phyloP scores from a whole-genome alignment of 169 alveolate genomes.

The Plasmodium malariae region DNA sequence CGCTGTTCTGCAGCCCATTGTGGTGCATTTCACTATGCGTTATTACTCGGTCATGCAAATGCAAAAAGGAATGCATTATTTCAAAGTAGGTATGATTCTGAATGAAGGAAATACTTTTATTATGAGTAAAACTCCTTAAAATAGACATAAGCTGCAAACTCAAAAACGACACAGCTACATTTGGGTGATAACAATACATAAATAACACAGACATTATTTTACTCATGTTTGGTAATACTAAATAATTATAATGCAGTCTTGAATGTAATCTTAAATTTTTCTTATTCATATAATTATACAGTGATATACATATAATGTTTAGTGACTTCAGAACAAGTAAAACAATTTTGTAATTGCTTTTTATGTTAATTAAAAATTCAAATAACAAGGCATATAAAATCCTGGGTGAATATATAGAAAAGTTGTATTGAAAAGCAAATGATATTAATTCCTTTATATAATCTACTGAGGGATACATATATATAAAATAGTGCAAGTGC shows the following conservation, averaged over 20 bases:
- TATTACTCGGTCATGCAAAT: neutral
- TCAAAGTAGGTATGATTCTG: slow-evolving; percentile 53
- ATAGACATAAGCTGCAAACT: slow-evolving; percentile 68
- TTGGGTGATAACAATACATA: slow-evolving; percentile 45
- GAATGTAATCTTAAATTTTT: slow-evolving; percentile 57
- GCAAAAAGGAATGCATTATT: slow-evolving; percentile 5
- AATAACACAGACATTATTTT: slow-evolving; percentile 45
- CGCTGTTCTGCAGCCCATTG: too few relatives aligned
- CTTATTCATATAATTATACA: slow-evolving; percentile 55
- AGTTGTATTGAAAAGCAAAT: slow-evolving; percentile 53
- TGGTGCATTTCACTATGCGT: neutral
- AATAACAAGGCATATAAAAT: slow-evolving; percentile 55
- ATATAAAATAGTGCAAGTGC: slow-evolving; percentile 42
- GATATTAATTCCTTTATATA: slow-evolving; percentile 55
- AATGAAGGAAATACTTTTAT: slow-evolving; percentile 11
- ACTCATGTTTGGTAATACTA: slow-evolving; percentile 63
- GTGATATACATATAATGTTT: slow-evolving; percentile 60
- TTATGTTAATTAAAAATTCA: slow-evolving; percentile 39
- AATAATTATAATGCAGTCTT: slow-evolving; percentile 57
- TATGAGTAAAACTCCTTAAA: slow-evolving; percentile 51
- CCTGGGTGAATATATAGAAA: slow-evolving; percentile 66
- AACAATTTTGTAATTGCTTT: slow-evolving; percentile 30
- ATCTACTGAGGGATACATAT: slow-evolving; percentile 43
- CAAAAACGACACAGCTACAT: slow-evolving; percentile 51
- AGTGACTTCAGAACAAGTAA: slow-evolving; percentile 29